A percentile compares a stretch with the other conserved stretches of the same genome.
phyloP scores from a whole-genome alignment of 2,329 filamentous ascomycete genomes.

The Cladosporium sphaerospermum region DNA sequence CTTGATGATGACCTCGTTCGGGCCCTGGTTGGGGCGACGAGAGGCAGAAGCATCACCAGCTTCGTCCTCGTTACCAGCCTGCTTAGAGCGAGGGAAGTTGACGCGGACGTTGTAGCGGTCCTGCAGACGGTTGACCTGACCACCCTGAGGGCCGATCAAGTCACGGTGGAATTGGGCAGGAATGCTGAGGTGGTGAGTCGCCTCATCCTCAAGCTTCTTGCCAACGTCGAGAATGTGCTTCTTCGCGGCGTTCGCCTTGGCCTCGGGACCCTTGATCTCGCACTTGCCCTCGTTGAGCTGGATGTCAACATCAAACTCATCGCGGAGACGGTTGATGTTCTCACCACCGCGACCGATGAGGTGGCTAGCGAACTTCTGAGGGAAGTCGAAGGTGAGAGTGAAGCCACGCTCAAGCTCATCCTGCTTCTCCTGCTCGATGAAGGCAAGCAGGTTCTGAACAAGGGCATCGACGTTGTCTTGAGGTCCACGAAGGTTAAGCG shows the following conservation, averaged over 20 bases:
- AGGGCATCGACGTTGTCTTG: constrained; percentile 65
- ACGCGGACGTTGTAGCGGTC: constrained; percentile 90
- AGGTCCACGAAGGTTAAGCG: constrained; percentile 67
- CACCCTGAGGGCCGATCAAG: constrained; percentile 81
- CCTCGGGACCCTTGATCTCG: constrained; percentile 90
- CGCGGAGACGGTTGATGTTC: constrained; percentile 62
- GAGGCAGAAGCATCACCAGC: constrained; percentile 64
- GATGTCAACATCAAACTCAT: constrained; percentile 68
- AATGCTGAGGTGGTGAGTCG: constrained; percentile 79
- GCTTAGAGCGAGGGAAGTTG: constrained; percentile 74
- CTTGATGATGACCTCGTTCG: constrained; percentile 85
- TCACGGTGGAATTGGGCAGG: constrained; percentile 91
- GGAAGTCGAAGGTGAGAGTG: constrained; percentile 82
- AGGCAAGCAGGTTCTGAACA: constrained; percentile 65
- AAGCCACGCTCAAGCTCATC: constrained; percentile 93
- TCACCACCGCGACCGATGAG: constrained; percentile 62
- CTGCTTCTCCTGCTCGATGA: constrained; percentile 80
- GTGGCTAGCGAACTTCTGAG: constrained; percentile 88
- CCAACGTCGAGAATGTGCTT: constrained; percentile 71
- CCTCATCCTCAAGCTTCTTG: constrained; percentile 84
- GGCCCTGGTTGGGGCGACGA: constrained; percentile 58
- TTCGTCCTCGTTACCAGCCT: constrained; percentile 56
- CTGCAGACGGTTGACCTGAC: constrained; percentile 85
- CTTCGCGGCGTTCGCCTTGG: constrained; percentile 84
- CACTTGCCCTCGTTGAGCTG: constrained; percentile 92